A percentile compares a stretch with the other conserved stretches of the same genome.
Conservation (phyloP, 495 filamentous ascomycete genomes). For the Evansstolkia leycettana region DNA sequence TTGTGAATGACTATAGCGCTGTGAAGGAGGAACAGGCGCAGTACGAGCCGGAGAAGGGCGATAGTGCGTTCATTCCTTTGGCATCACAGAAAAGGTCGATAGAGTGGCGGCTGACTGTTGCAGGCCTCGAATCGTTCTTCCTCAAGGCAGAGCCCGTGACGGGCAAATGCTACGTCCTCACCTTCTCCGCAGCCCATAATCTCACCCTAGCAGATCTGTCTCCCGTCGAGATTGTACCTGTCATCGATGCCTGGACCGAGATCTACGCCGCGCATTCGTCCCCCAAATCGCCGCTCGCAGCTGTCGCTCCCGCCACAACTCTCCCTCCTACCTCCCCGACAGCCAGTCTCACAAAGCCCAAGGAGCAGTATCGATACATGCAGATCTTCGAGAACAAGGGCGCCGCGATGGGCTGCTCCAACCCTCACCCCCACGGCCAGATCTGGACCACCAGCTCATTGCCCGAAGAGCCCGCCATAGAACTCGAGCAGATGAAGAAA, state of each 20-base stretch:
- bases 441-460: constrained; percentile 86
- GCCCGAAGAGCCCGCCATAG: constrained; percentile 75
- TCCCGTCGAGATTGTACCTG: constrained; percentile 53
- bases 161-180: constrained; percentile 95
- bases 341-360: constrained; percentile 37
- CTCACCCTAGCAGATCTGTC: constrained; percentile 81
- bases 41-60: constrained; percentile 42
- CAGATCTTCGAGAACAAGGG: constrained; percentile 99
- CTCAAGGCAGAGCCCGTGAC: constrained; percentile 77
- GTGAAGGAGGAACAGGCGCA: constrained; percentile 84
- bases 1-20: constrained; percentile 95
- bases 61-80: constrained; percentile 23
- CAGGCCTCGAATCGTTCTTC: constrained; percentile 64
- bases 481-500: constrained; percentile 62
- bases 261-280: constrained; percentile 77
- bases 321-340: constrained; percentile 36
- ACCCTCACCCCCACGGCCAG: constrained; percentile 95
- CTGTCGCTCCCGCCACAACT: constrained; percentile 30
- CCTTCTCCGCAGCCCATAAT: constrained; percentile 82
- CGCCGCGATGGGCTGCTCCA: constrained; percentile 95
- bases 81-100: background rate
- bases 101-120: constrained; percentile 5
- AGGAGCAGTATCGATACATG: constrained; percentile 86
- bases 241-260: constrained; percentile 76
- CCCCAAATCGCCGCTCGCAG: constrained; percentile 51